Evolutionary conservation across 352 stramenopile genomes (phyloP), one percentile per base, ranked within the genome.

Genomic region (Phytophthora palmivora): DNA sequence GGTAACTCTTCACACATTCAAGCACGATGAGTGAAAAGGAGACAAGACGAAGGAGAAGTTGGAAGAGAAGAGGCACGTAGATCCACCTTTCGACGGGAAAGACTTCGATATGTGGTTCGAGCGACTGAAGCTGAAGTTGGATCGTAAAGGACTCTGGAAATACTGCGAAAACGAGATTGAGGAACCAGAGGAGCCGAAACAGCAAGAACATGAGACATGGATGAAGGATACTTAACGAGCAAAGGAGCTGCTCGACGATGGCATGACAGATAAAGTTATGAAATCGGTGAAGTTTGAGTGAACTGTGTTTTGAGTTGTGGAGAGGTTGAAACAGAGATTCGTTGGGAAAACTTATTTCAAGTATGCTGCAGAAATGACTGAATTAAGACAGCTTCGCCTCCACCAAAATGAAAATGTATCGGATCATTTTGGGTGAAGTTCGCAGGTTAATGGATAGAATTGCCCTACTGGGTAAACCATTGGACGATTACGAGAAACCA

Each of bases 401-500:
- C 26, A 38, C 2, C 16, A 41, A n/a, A 42, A 55, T 21, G 43
- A 10, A 15, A 47, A 55, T 41, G 22, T 63, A 2, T 30, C 36
- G 1, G 43, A 63, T 44, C 56, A 63, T 44, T 58, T n/a, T 58
- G 34, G 24, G 56, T 50, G 56, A 63, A 36, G 37, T 63, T 1
- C 53, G 42, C 15, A 21, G 42, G 10, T 30, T 62, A 41, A 62
- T 54, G 46, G 45, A 57, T 28, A 6, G 24, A 28, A 28, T 28
- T 28, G 24, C 24, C 24, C 24, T 28, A 28, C 24, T 28, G 3
- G 24, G 45, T 1, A 43, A 44, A 44, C 44, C 45, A 16, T 15
- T 58, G 11, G 46, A 57, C 24, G 57, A 65, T 2, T 65, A 58
- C 24, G 39, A 30, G 30, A 65, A 65, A 12, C 57, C 46, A n/a